Evolutionary conservation across 2,329 filamentous ascomycete species (phyloP), one percentile per base, ranked within the genome.

Genomic region (Trichothecium roseum): DNA sequence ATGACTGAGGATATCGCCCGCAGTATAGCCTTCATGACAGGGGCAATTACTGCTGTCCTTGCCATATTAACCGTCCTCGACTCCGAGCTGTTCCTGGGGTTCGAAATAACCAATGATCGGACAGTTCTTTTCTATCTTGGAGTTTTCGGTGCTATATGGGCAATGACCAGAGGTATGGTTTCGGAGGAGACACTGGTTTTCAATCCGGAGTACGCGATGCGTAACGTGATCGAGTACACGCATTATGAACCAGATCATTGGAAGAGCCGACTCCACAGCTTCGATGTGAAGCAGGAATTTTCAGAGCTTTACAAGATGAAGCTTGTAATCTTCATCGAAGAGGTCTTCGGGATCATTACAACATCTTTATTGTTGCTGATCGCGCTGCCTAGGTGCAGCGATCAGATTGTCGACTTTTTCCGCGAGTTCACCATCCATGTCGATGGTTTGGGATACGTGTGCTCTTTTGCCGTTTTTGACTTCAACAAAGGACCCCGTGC

Each of bases 391-490:
- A 82, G 79, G 46, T 93, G 84, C 56, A 89, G 84, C 53, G 89
- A 96, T 46, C 84, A 88, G 40, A 81, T 98, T 43, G 81, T 96
- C 39, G 91, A 98, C 59, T 98, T 98, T 59, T 96, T 98, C 65
- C 80, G 91, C 28, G 91, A 98, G 54, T 95, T 96, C 47, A 96
- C 91, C 0, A 79, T 98, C 16, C 88, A 98, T 47, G 89, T 98
- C 13, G 91, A 98, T 51, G 91, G 91, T 0, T 72, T 98, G 26
- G 91, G 91, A 16, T 89, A 95, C 45, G 86, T 96, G 9, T 98
- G 91, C 58, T 95, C 89, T 1, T 96, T 95, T 60, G 91, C 91
- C 3, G 86, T 94, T 26, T 98, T 98, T 50, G 85, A 95, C 43
- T 96, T 96, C 62, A 88, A 94, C 57, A 89, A 87, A 54, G 83